phyloP scores from a whole-genome alignment of 2,329 filamentous ascomycete genomes.

The Cladophialophora chaetospira region DNA sequence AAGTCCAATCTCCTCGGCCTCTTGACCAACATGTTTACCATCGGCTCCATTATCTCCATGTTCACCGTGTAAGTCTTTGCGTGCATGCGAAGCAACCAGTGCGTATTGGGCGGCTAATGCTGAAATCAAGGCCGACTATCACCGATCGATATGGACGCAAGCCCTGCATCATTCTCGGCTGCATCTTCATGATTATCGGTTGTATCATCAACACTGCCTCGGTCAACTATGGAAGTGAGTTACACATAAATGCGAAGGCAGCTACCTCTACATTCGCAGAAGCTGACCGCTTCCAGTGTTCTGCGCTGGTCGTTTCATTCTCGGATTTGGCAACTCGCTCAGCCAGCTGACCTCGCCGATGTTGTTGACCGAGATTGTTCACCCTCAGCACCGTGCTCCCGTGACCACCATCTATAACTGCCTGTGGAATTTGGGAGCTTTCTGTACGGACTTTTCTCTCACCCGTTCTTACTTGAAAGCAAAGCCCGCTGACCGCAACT shows the following conservation, averaged over 20 bases:
- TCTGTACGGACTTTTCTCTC: not conserved
- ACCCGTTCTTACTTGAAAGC: not conserved
- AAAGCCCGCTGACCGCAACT: slow-evolving; percentile 5
- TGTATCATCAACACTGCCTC: slow-evolving; percentile 1
- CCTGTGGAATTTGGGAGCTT: slow-evolving; percentile 4
- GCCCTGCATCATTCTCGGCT: not conserved
- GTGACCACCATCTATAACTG: not conserved
- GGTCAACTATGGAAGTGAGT: not conserved
- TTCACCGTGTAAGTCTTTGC: slow-evolving; percentile 2
- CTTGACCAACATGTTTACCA: slow-evolving; percentile 1
- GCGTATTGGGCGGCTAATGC: slow-evolving; percentile 1
- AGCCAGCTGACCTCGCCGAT: slow-evolving; percentile 2
- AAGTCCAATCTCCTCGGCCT: not conserved
- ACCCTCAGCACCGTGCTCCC: slow-evolving; percentile 3
- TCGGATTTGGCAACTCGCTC: slow-evolving; percentile 3
- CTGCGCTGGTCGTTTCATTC: not conserved
- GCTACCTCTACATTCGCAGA: not conserved
- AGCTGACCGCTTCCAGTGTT: slow-evolving; percentile 4
- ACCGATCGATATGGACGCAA: not conserved
- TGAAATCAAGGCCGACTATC: not conserved
- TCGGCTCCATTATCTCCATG: slow-evolving; percentile 2
- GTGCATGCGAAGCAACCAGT: not conserved
- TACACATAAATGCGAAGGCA: slow-evolving; percentile 1
- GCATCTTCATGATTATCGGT: slow-evolving; percentile 3
- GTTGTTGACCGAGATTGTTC: slow-evolving; percentile 2